Evolutionary conservation across 257 asterid genomes (phyloP).

Genomic region (Avicennia marina): DNA sequence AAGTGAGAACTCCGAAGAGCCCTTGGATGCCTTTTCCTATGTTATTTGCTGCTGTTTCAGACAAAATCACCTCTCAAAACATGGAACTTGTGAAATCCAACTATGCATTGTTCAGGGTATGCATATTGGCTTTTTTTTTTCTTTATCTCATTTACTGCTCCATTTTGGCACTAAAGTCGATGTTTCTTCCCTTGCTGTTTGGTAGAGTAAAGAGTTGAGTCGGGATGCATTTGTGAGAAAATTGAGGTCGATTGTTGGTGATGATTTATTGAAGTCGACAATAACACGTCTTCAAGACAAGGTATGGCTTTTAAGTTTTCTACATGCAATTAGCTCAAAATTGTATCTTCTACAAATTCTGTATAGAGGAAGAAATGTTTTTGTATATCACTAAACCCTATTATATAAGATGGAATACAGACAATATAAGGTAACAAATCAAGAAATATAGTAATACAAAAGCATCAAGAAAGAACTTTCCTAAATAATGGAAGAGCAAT

Average conservation of each 20-base stretch:
- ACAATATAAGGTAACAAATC: no score
- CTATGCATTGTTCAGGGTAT: conserved; percentile 61
- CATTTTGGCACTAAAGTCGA: background rate
- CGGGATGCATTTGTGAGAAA: conserved; percentile 62
- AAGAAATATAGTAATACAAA: no score
- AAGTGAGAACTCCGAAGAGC: conserved; percentile 53
- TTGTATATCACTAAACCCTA: no score
- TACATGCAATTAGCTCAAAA: no score
- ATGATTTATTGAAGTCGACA: conserved; percentile 53
- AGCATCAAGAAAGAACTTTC: no score
- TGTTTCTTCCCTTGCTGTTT: conserved; percentile 2
- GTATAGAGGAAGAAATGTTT: no score
- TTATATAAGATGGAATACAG: no score
- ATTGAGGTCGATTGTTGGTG: conserved; percentile 74
- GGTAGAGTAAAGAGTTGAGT: conserved; percentile 57
- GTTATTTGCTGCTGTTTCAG: conserved; percentile 70
- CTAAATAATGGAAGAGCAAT: no score
- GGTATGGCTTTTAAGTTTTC: conserved; percentile 27
- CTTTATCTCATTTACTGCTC: background rate
- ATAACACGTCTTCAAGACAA: conserved; percentile 57
- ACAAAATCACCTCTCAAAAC: conserved; percentile 40
- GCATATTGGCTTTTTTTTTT: background rate
- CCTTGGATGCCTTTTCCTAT: conserved; percentile 84
- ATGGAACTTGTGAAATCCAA: conserved; percentile 50
- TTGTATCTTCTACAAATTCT: no score